Evolutionary conservation across 116 monocot genomes (phyloP).

Genomic region (Trichopus zeylanicus): DNA sequence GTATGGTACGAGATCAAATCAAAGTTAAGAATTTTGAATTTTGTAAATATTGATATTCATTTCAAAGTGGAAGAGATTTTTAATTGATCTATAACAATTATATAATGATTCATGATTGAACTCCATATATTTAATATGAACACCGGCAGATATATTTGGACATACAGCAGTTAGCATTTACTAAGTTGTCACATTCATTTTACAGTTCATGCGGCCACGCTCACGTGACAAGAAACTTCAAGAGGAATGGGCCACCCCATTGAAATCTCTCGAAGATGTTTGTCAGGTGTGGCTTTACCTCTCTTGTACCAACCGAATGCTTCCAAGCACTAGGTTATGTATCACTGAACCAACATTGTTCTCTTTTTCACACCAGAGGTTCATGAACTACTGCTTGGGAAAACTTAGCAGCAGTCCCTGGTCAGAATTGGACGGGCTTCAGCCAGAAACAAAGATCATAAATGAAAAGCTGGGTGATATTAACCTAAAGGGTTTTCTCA

Average conservation of each 20-base stretch:
- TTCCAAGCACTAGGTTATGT: neutral
- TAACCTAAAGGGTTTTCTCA: conserved; percentile 81
- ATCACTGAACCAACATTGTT: neutral
- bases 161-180: too few species aligned
- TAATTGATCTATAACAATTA: too few species aligned
- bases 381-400: conserved; percentile 71
- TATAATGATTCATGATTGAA: too few species aligned
- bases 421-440: conserved; percentile 88
- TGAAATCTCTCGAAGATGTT: conserved; percentile 71
- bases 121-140: too few species aligned
- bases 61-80: too few species aligned
- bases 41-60: too few species aligned
- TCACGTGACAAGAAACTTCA: conserved; percentile 83
- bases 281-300: conserved; percentile 38
- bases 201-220: conserved; percentile 81
- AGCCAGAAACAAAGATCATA: conserved; percentile 89
- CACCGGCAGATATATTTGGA: too few species aligned
- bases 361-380: conserved; percentile 36
- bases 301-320: neutral
- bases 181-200: neutral
- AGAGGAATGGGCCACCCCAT: conserved; percentile 79
- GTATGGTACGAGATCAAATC: too few species aligned
- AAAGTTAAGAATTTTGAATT: too few species aligned
- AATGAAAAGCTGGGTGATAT: conserved; percentile 55
- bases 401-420: conserved; percentile 79